Percentiles rank a stretch among this genome's conserved stretches.
Conservation (phyloP, 805 yeast genomes). For the Nakazawaea wickerhamii region DNA sequence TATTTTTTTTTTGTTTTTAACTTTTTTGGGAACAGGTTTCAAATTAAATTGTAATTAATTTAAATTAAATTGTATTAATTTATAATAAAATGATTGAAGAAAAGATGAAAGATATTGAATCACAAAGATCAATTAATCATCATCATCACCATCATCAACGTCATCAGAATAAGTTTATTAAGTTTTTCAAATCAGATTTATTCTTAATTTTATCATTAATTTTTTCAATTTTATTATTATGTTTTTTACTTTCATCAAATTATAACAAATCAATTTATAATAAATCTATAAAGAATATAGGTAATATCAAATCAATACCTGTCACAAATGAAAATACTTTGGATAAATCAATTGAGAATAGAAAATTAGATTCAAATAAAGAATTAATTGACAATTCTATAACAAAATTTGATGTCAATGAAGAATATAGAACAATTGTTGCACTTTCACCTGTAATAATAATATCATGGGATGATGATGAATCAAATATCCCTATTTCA, state of each 20-base stretch:
- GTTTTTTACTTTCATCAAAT: constrained; percentile 1
- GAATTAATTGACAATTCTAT: constrained; percentile 4
- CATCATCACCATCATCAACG: background rate
- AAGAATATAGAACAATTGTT: constrained; percentile 29
- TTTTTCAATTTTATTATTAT: constrained; percentile 2
- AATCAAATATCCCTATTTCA: constrained; percentile 8
- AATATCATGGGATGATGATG: constrained; percentile 22
- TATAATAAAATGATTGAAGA: background rate
- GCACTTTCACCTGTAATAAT: constrained; percentile 26
- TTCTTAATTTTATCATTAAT: constrained; percentile 3
- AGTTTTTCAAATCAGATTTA: constrained; percentile 4
- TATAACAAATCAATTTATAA: background rate
- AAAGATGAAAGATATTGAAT: background rate
- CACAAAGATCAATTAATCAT: background rate
- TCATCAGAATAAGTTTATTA: background rate
- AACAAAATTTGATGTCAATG: constrained; percentile 17
- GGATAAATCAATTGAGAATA: background rate
- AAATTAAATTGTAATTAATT: too few species aligned
- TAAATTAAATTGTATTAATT: too few species aligned
- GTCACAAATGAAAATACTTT: constrained; percentile 10
- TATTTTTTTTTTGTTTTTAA: too few species aligned
- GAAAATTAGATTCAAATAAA: background rate
- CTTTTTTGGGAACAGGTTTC: too few species aligned
- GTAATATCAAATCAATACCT: background rate
- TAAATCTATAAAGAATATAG: too few species aligned